phyloP scores from a whole-genome alignment of 768 basidiomycete species.

The Suillus placidus region DNA sequence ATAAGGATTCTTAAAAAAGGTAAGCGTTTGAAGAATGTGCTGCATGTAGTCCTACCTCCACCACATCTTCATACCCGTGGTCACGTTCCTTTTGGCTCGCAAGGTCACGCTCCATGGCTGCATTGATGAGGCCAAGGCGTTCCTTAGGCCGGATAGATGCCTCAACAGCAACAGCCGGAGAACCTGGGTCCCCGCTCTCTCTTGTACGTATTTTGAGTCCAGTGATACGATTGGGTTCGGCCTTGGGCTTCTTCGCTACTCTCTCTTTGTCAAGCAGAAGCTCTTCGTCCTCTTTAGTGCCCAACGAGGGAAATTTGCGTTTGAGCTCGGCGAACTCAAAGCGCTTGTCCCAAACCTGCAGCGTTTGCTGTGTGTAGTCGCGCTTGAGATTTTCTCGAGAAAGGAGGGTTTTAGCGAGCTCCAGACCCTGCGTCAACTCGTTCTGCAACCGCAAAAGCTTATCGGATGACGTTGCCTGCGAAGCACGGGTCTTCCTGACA shows the following conservation, averaged over 20 bases:
- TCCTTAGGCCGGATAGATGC: conserved; percentile 65
- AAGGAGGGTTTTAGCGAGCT: conserved; percentile 70
- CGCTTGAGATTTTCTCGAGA: conserved; percentile 78
- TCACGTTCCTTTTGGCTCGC: conserved; percentile 71
- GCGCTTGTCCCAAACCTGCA: conserved; percentile 78
- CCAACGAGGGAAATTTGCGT: conserved; percentile 64
- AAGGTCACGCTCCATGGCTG: conserved; percentile 63
- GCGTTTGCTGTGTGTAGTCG: conserved; percentile 57
- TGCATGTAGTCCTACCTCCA: conserved; percentile 60
- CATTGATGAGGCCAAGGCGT: conserved; percentile 55
- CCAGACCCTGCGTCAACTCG: conserved; percentile 73
- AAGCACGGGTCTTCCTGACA: conserved; percentile 90
- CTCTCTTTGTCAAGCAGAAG: conserved; percentile 73
- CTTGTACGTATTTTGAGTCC: conserved; percentile 56
- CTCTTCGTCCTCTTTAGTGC: conserved; percentile 70
- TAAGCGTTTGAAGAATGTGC: conserved; percentile 9
- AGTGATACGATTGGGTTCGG: conserved; percentile 45
- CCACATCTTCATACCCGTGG: conserved; percentile 82
- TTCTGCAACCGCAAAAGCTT: conserved; percentile 79
- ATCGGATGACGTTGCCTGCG: conserved; percentile 87
- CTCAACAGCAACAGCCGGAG: conserved; percentile 46
- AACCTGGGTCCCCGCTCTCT: conserved; percentile 43
- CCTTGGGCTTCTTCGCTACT: conserved; percentile 59
- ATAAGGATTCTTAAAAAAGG: conserved; percentile 59
- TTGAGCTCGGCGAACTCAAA: conserved; percentile 78